Conservation (phyloP, 192 early-diverging fungal genomes). For the Phycomyces nitens region DNA sequence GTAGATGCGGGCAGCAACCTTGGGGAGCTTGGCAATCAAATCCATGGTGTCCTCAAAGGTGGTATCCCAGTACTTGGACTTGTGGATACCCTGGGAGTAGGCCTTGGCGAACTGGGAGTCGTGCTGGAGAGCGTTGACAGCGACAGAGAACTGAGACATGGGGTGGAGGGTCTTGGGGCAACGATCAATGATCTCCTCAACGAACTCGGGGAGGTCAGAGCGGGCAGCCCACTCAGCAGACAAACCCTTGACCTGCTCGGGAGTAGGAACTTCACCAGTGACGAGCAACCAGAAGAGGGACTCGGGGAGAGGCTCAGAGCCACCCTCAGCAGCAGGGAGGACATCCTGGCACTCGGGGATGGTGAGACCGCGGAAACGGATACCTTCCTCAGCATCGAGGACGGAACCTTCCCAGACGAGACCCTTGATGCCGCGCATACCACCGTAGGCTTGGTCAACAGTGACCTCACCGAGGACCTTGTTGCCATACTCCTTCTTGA, state of each 20-base stretch:
- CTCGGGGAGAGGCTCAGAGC: constrained; percentile 95
- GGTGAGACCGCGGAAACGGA: constrained; percentile 94
- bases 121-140: constrained; percentile 96
- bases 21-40: constrained; percentile 96
- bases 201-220: constrained; percentile 86
- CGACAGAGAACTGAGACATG: constrained; percentile 97
- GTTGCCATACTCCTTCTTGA: constrained; percentile 87
- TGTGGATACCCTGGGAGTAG: constrained; percentile 88
- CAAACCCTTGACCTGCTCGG: constrained; percentile 83
- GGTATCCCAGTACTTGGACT: constrained; percentile 95
- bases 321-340: constrained; percentile 85
- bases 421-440: constrained; percentile 99
- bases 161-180: constrained; percentile 99
- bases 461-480: constrained; percentile 92
- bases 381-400: constrained; percentile 96
- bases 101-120: constrained; percentile 96
- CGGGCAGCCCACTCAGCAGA: constrained; percentile 97
- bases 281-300: constrained; percentile 97
- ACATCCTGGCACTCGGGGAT: constrained; percentile 94
- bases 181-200: constrained; percentile 96
- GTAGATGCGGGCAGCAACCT: constrained; percentile 97
- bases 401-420: constrained; percentile 98
- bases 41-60: constrained; percentile 97
- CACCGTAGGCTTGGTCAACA: constrained; percentile 97
- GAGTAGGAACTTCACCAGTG: constrained; percentile 95